A percentile compares a stretch with the other conserved stretches of the same genome.
phyloP scores from a whole-genome alignment of 2,329 filamentous ascomycete species.

The Colletotrichum navitas region DNA sequence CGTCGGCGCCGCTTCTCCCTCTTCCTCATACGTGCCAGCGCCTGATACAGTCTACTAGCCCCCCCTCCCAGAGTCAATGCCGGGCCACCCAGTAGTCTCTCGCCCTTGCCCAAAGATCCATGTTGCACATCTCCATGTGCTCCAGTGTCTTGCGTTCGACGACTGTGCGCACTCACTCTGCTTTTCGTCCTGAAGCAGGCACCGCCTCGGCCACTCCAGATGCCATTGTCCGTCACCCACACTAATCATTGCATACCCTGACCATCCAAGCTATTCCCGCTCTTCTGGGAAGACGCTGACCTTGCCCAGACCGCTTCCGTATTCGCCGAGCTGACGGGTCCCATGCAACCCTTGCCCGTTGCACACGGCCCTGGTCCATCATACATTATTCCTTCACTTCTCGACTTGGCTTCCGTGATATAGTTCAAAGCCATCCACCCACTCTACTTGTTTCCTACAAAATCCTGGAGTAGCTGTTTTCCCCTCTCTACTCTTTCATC shows the following conservation, averaged over 20 bases:
- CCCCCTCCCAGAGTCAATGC: slow-evolving; percentile 20
- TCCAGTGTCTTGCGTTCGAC: slow-evolving; percentile 39
- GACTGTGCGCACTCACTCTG: slow-evolving; percentile 36
- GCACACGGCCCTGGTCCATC: slow-evolving; percentile 36
- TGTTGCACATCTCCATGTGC: slow-evolving; percentile 41
- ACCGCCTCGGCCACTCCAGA: slow-evolving; percentile 38
- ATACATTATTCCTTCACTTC: slow-evolving; percentile 37
- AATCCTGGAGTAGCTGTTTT: slow-evolving; percentile 27
- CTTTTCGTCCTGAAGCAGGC: slow-evolving; percentile 43
- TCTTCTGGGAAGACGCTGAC: slow-evolving; percentile 39
- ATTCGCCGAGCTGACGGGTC: slow-evolving; percentile 41
- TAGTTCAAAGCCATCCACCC: slow-evolving; percentile 41
- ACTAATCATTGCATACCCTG: slow-evolving; percentile 34
- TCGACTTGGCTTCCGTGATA: slow-evolving; percentile 37
- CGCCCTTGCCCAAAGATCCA: slow-evolving; percentile 28
- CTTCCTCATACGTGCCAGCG: slow-evolving; percentile 3
- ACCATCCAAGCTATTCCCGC: slow-evolving; percentile 40
- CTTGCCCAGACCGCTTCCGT: slow-evolving; percentile 42
- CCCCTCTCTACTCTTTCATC: slow-evolving; percentile 11
- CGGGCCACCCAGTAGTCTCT: slow-evolving; percentile 29
- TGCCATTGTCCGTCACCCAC: slow-evolving; percentile 40
- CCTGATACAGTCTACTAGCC: slow-evolving; percentile 12
- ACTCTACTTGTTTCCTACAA: slow-evolving; percentile 9
- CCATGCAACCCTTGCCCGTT: slow-evolving; percentile 38
- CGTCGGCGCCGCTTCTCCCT: slow-evolving; percentile 37